phyloP scores from a whole-genome alignment of 768 basidiomycete genomes.

The Macrolepiota fuliginosa region DNA sequence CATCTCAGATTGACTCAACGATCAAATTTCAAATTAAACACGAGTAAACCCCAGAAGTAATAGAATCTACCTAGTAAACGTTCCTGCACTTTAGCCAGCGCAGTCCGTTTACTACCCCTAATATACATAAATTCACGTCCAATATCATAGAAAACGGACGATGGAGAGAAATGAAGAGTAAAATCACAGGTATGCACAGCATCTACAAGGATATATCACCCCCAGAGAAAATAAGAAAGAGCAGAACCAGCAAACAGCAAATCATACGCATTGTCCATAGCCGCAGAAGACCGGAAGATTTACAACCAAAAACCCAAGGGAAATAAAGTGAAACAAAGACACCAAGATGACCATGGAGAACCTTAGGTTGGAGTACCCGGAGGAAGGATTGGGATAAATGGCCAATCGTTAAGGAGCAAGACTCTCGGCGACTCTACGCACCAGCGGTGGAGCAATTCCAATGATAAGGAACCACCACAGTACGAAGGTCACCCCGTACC shows the following conservation, averaged over 20 bases:
- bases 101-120: neutral
- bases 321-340: neutral
- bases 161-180: neutral
- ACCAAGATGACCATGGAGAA: neutral
- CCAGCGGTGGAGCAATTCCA: slow-evolving; percentile 18
- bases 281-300: neutral
- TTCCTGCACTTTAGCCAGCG: neutral
- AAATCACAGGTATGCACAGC: neutral
- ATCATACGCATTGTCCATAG: neutral
- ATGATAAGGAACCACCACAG: slow-evolving; percentile 19
- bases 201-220: slow-evolving; percentile 1
- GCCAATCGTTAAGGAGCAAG: neutral
- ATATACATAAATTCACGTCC: neutral
- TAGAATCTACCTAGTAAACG: neutral
- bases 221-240: neutral
- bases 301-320: slow-evolving; percentile 1
- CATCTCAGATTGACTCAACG: slow-evolving; percentile 2
- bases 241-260: neutral
- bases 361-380: no score
- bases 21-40: slow-evolving; percentile 6
- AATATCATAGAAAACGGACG: neutral
- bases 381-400: neutral
- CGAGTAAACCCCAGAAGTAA: neutral
- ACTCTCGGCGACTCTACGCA: slow-evolving; percentile 24
- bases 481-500: slow-evolving; percentile 28